These are phyloP conservation scores for Hebeloma cylindrosporum DNA, from an alignment of 768 basidiomycete species.

Conservation along the genomic window DNA sequence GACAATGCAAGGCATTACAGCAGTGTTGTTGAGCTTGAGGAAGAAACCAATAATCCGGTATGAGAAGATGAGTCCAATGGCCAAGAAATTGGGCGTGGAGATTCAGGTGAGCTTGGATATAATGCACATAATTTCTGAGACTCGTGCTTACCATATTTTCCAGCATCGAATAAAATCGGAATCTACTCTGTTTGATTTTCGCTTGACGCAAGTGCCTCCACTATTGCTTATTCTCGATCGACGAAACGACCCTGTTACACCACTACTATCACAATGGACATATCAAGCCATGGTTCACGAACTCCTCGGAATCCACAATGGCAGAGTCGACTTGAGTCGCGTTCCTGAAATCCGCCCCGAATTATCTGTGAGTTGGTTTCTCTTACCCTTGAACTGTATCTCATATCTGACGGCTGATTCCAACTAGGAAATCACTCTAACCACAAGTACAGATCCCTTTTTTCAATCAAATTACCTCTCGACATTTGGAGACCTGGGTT, in stretches of 20 bases:
- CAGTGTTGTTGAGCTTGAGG: slow-evolving; percentile 90
- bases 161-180: slow-evolving; percentile 83
- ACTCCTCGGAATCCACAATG: slow-evolving; percentile 89
- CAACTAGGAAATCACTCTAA: slow-evolving; percentile 87
- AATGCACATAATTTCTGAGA: neutral
- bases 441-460: slow-evolving; percentile 89
- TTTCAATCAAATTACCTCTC: slow-evolving; percentile 88
- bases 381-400: slow-evolving; percentile 1
- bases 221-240: slow-evolving; percentile 91
- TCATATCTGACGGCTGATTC: slow-evolving; percentile 6
- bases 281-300: slow-evolving; percentile 99
- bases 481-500: slow-evolving; percentile 96
- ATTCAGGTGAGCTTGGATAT: slow-evolving; percentile 72
- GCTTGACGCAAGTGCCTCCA: slow-evolving; percentile 84
- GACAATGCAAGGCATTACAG: slow-evolving; percentile 77
- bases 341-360: slow-evolving; percentile 89
- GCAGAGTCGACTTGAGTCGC: slow-evolving; percentile 79
- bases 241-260: slow-evolving; percentile 96
- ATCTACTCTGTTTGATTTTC: slow-evolving; percentile 87
- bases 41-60: slow-evolving; percentile 95
- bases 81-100: slow-evolving; percentile 84
- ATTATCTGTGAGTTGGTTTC: slow-evolving; percentile 59
- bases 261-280: slow-evolving; percentile 96
- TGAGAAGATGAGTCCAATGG: slow-evolving; percentile 91
- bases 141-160: neutral